These are phyloP conservation scores for Ilyonectria destructans DNA, from an alignment of 2,329 filamentous ascomycete species.

Conservation along the genomic window DNA sequence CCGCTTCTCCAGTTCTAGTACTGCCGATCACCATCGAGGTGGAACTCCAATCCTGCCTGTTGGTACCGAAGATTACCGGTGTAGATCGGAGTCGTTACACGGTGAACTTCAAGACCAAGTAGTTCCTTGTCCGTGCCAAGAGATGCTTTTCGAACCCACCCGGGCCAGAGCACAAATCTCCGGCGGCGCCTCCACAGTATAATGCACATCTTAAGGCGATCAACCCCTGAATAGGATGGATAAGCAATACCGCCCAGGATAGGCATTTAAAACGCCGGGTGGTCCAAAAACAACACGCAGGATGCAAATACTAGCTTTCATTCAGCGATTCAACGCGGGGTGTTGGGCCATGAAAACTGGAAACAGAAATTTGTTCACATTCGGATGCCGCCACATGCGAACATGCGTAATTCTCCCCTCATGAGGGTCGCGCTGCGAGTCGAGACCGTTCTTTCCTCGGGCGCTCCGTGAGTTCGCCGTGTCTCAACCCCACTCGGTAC, in stretches of 20 bases:
- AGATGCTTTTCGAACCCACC: slow-evolving; percentile 32
- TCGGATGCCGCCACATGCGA: slow-evolving; percentile 37
- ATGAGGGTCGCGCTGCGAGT: slow-evolving; percentile 34
- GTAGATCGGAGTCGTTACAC: background rate
- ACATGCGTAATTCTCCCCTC: slow-evolving; percentile 29
- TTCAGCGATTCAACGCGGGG: slow-evolving; percentile 19
- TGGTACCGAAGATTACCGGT: slow-evolving; percentile 7
- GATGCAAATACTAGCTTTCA: slow-evolving; percentile 11
- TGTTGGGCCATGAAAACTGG: slow-evolving; percentile 11
- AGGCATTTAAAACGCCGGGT: slow-evolving; percentile 14
- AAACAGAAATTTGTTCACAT: slow-evolving; percentile 20
- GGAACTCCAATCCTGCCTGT: background rate
- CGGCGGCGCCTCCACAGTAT: slow-evolving; percentile 38
- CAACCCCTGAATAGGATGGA: slow-evolving; percentile 33
- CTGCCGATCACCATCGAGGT: slow-evolving; percentile 21
- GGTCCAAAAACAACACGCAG: slow-evolving; percentile 9
- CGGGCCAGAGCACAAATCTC: slow-evolving; percentile 24
- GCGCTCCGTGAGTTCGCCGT: slow-evolving; percentile 45
- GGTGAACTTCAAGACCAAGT: background rate
- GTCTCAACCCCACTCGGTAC: slow-evolving; percentile 45
- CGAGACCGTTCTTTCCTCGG: slow-evolving; percentile 52
- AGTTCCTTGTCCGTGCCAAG: slow-evolving; percentile 23
- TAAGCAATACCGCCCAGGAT: slow-evolving; percentile 7
- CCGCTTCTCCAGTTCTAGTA: slow-evolving; percentile 20
- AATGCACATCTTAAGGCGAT: slow-evolving; percentile 51